Base-by-base conservation (phyloP, 352 stramenopile species). In the Pythium graminicola region DNA sequence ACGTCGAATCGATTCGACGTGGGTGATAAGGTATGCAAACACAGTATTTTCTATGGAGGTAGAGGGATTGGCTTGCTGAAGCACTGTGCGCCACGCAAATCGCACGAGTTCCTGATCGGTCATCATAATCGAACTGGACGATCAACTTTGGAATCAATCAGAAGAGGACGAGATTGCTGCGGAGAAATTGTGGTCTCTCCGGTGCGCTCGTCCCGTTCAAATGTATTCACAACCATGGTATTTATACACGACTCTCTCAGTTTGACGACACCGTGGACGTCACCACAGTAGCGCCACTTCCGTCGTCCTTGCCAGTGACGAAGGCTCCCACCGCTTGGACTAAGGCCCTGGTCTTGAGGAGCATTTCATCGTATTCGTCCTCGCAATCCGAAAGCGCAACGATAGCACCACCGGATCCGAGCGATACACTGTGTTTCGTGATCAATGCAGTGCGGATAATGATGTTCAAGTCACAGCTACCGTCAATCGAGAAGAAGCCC, bases 391-490 rank as follows among this genome's bases (percentile, higher is more conserved):
- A 98, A 13, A 98, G 77, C 10, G 87, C 91, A 45, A 97, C 95
- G 53, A 99, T 97, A 23, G 96, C 96, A 16, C 95, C 96, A 28
- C 96, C 96, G 23, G 92, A 87, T n/a, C 95, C 95, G 38, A 99
- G 85, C 3, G 46, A 91, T 59, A 81, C 85, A 57, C 68, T 81
- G 58, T 64, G 54, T 6, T 69, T 67, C 36, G 86, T 96, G 32
- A 98, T 57, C 28, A 98, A 77, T 9, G 93, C 95, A 24, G 94
- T 98, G 39, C 96, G 89, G 64, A 99, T 99, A 32, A 99, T 86
- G 53, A 99, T 98, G 72, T 98, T 98, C 57, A 99, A 81, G 62
- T 98, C 95, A 54, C 93, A 96, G 44, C 75, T 88, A 11, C 93
- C 93, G 70, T 98, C 93, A n/a, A 98, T 64, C 33, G 90, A 96